Evolutionary conservation across 2,329 filamentous ascomycete genomes (phyloP).

Genomic region (Aspergillus thermomutatus): DNA sequence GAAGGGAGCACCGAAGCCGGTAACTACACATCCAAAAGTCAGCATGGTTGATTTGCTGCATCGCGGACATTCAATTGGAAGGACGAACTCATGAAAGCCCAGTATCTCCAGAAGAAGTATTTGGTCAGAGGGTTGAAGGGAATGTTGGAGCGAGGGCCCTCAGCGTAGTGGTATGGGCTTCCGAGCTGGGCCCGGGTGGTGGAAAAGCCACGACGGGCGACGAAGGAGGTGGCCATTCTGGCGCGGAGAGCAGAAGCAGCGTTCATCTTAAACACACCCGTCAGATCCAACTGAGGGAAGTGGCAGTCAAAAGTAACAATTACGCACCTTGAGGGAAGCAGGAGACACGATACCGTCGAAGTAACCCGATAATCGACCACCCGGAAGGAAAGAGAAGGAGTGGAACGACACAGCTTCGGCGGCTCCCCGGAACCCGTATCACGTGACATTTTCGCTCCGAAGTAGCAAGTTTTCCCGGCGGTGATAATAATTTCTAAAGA

Average conservation of each 20-base stretch:
- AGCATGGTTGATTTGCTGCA: constrained; percentile 26
- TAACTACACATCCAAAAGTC: constrained; percentile 43
- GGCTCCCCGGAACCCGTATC: constrained; percentile 6
- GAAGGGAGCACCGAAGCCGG: constrained; percentile 59
- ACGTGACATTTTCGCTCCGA: constrained; percentile 6
- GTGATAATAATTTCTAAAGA: not conserved
- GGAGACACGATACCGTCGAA: constrained; percentile 16
- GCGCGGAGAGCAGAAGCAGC: constrained; percentile 64
- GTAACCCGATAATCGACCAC: constrained; percentile 12
- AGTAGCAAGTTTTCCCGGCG: constrained; percentile 20
- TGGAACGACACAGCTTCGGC: constrained; percentile 16
- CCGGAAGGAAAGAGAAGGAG: constrained; percentile 18
- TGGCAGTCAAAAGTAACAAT: not conserved
- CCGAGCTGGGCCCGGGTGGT: constrained; percentile 79
- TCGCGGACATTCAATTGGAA: constrained; percentile 1
- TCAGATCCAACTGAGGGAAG: constrained; percentile 40
- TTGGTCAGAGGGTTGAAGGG: constrained; percentile 94
- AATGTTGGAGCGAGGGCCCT: constrained; percentile 90
- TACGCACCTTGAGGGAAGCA: constrained; percentile 32
- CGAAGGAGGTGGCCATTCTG: constrained; percentile 59
- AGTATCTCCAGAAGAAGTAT: constrained; percentile 81
- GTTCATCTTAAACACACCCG: constrained; percentile 64
- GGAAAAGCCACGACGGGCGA: constrained; percentile 91
- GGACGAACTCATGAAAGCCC: constrained; percentile 68
- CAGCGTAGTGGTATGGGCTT: constrained; percentile 97